phyloP scores from a whole-genome alignment of 371 early-diverging fungal genomes.

The Dipsacomyces acuminosporus region DNA sequence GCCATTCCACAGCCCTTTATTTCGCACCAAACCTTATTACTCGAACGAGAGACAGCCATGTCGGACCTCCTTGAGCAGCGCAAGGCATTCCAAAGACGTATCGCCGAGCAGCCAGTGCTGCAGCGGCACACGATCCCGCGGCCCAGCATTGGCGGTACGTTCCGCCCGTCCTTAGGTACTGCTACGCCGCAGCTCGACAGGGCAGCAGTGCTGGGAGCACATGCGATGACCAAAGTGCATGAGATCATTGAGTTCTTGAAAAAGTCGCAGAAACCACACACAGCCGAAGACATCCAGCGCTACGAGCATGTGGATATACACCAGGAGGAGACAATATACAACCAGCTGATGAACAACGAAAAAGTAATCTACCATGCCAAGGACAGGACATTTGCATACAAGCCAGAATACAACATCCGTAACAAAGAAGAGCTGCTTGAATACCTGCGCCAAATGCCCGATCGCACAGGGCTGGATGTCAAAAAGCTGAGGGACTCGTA shows the following conservation, averaged over 20 bases:
- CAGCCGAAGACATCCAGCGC: slow-evolving; percentile 58
- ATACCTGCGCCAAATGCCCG: slow-evolving; percentile 55
- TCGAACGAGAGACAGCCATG: too few species aligned
- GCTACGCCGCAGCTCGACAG: slow-evolving; percentile 53
- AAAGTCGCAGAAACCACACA: slow-evolving; percentile 59
- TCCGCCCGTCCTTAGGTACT: slow-evolving; percentile 40
- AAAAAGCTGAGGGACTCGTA: slow-evolving; percentile 79
- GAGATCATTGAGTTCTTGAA: slow-evolving; percentile 44
- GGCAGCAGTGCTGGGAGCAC: slow-evolving; percentile 51
- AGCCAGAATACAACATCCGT: slow-evolving; percentile 74
- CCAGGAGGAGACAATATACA: slow-evolving; percentile 54
- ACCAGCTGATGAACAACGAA: slow-evolving; percentile 57
- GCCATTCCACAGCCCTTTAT: neutral
- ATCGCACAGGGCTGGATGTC: slow-evolving; percentile 71
- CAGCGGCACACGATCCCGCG: slow-evolving; percentile 33
- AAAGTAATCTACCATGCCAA: slow-evolving; percentile 60
- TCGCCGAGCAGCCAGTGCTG: slow-evolving; percentile 50
- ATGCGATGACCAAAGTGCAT: slow-evolving; percentile 60
- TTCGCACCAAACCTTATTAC: too few species aligned
- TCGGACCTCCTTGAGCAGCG: slow-evolving; percentile 34
- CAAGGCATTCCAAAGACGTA: slow-evolving; percentile 48
- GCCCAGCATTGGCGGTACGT: slow-evolving; percentile 2
- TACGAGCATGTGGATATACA: slow-evolving; percentile 58
- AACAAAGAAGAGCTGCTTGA: slow-evolving; percentile 68
- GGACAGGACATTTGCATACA: slow-evolving; percentile 63